Percentiles rank a stretch among this genome's conserved stretches.
Conservation (phyloP, 768 basidiomycete species). For the Trametes coccinea region DNA sequence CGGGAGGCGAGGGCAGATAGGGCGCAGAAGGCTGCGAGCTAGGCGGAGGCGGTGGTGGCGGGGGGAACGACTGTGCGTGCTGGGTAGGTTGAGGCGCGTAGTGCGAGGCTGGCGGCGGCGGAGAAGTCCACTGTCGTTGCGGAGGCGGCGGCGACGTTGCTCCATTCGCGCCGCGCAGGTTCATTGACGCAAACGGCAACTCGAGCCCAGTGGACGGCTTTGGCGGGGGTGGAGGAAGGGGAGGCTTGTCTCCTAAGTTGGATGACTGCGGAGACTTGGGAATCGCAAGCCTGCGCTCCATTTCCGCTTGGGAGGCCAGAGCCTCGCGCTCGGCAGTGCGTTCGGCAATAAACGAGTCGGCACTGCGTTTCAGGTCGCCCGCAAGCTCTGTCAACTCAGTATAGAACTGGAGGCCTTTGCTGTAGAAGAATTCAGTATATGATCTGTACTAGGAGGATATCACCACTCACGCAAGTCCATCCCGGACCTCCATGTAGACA, state of each 20-base stretch:
- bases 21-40: conserved; percentile 16
- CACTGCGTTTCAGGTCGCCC: conserved; percentile 55
- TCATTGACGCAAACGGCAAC: conserved; percentile 60
- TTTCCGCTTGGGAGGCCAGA: conserved; percentile 68
- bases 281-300: conserved; percentile 60
- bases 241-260: conserved; percentile 47
- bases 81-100: conserved; percentile 13
- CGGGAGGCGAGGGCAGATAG: conserved; percentile 22
- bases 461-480: conserved; percentile 72
- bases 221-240: conserved; percentile 48
- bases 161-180: conserved; percentile 36
- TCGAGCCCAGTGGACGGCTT: conserved; percentile 41
- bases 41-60: conserved; percentile 21
- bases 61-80: conserved; percentile 14
- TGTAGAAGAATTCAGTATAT: conserved; percentile 32
- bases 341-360: conserved; percentile 59
- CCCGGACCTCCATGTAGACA: conserved; percentile 82
- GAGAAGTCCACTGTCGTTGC: conserved; percentile 19
- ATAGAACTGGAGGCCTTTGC: conserved; percentile 91
- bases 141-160: conserved; percentile 32
- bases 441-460: not conserved
- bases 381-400: conserved; percentile 70
- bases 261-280: conserved; percentile 38
- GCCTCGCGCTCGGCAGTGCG: conserved; percentile 71
- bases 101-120: conserved; percentile 26